Evolutionary conservation across 2,329 filamentous ascomycete genomes (phyloP).

Genomic region (Colletotrichum sp.): DNA sequence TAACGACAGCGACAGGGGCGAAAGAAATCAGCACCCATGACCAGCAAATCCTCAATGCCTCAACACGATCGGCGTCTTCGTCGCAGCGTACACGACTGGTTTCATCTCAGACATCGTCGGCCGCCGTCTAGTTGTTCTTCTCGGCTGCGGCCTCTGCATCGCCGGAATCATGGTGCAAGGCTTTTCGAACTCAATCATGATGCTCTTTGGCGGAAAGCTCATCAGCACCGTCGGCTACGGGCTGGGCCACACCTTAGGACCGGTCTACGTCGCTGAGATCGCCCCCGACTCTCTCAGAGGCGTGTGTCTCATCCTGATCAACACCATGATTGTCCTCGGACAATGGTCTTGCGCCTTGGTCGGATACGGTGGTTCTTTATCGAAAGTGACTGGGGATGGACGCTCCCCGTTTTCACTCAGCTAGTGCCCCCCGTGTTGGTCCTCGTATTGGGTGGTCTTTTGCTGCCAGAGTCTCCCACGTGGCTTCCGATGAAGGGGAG

Average conservation of each 20-base stretch:
- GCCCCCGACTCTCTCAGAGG: slow-evolving; percentile 17
- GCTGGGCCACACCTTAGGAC: slow-evolving; percentile 14
- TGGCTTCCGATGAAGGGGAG: slow-evolving; percentile 38
- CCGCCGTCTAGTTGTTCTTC: slow-evolving; percentile 2
- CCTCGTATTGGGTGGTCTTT: background rate
- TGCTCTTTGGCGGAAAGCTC: slow-evolving; percentile 14
- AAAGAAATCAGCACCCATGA: background rate
- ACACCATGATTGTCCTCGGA: slow-evolving; percentile 8
- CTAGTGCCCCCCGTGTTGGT: background rate
- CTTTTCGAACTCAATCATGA: slow-evolving; percentile 9
- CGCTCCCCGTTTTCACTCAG: slow-evolving; percentile 1
- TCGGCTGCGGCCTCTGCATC: background rate
- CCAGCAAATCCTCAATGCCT: background rate
- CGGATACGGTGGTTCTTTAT: slow-evolving; percentile 2
- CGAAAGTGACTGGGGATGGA: slow-evolving; percentile 9
- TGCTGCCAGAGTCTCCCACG: slow-evolving; percentile 34
- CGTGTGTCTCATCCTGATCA: slow-evolving; percentile 1
- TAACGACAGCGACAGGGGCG: background rate
- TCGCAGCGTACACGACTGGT: slow-evolving; percentile 3
- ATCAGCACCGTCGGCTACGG: slow-evolving; percentile 11
- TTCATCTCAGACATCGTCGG: slow-evolving; percentile 8
- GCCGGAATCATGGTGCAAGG: slow-evolving; percentile 12
- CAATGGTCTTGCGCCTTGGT: slow-evolving; percentile 15
- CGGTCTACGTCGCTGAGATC: slow-evolving; percentile 22
- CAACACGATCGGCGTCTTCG: slow-evolving; percentile 2